Evolutionary conservation across 1,139 yeast genomes (phyloP).

Genomic region (Saccharomycopsis hybrid): DNA sequence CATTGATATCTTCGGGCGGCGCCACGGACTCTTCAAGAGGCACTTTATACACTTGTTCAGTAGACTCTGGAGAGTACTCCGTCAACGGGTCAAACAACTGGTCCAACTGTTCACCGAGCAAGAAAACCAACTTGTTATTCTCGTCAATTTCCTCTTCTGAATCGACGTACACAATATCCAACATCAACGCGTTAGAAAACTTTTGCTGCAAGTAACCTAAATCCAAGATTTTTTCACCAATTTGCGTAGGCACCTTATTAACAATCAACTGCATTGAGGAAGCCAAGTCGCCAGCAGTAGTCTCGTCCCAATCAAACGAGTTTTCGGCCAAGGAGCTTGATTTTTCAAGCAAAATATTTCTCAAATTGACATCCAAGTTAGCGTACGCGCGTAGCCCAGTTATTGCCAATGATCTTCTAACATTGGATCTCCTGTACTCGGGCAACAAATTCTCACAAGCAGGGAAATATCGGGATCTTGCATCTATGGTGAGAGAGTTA

Average conservation of each 20-base stretch:
- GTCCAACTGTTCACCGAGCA: conserved; percentile 80
- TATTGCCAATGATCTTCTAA: conserved; percentile 71
- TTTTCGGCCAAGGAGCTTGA: conserved; percentile 15
- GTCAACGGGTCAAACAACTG: conserved; percentile 83
- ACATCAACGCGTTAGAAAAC: conserved; percentile 44
- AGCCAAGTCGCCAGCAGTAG: conserved; percentile 72
- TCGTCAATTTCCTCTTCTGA: conserved; percentile 44
- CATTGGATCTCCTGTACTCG: conserved; percentile 47
- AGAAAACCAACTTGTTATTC: conserved; percentile 67
- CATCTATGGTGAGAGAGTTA: conserved; percentile 52
- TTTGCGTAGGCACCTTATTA: conserved; percentile 43
- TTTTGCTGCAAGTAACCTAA: conserved; percentile 60
- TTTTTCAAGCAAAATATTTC: conserved; percentile 21
- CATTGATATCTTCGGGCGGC: conserved; percentile 23
- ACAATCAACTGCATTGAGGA: conserved; percentile 48
- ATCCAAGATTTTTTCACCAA: conserved; percentile 46
- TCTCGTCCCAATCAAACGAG: conserved; percentile 57
- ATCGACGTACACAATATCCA: conserved; percentile 73
- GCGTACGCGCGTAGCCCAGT: conserved; percentile 65
- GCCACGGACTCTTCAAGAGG: conserved; percentile 31
- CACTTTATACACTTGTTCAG: conserved; percentile 59
- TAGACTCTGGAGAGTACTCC: conserved; percentile 86
- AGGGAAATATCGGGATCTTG: conserved; percentile 64
- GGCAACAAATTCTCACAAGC: conserved; percentile 66
- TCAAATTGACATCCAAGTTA: conserved; percentile 33